A percentile compares a stretch with the other conserved stretches of the same genome.
phyloP scores from a whole-genome alignment of 805 yeast species.

The Ogataea trehaloabstinens region DNA sequence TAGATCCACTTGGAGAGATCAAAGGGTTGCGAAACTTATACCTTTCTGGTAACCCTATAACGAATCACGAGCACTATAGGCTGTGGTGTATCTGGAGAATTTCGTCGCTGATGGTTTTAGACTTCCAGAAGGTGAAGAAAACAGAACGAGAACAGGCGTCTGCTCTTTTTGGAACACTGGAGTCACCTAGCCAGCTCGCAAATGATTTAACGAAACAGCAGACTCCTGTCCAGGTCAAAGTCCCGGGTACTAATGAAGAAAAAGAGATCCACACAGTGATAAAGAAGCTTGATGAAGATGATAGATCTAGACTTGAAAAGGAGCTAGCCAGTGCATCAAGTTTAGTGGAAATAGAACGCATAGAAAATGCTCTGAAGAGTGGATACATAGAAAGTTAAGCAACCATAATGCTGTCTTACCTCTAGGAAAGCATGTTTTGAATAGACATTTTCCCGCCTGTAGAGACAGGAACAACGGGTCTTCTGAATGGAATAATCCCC shows the following conservation, averaged over 20 bases:
- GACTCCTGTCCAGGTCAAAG: slow-evolving; percentile 5
- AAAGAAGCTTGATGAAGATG: slow-evolving; percentile 52
- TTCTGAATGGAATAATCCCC: slow-evolving; percentile 11
- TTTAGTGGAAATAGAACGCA: slow-evolving; percentile 69
- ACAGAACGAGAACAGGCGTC: slow-evolving; percentile 48
- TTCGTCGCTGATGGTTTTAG: slow-evolving; percentile 65
- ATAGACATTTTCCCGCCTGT: slow-evolving; percentile 16
- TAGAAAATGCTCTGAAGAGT: slow-evolving; percentile 53
- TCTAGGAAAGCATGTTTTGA: slow-evolving; percentile 20
- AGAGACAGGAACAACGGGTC: not conserved
- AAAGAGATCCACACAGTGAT: slow-evolving; percentile 25
- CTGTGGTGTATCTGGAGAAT: slow-evolving; percentile 55
- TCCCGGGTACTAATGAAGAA: slow-evolving; percentile 8
- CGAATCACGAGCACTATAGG: slow-evolving; percentile 53
- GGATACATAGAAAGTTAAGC: slow-evolving; percentile 27
- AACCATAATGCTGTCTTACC: not conserved
- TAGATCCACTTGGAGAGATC: slow-evolving; percentile 37
- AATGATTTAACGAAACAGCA: slow-evolving; percentile 19
- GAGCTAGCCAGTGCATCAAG: slow-evolving; percentile 62
- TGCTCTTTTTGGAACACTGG: slow-evolving; percentile 39
- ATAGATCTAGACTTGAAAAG: slow-evolving; percentile 46
- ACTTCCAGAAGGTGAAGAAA: slow-evolving; percentile 60
- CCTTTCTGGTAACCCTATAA: slow-evolving; percentile 59
- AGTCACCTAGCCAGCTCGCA: slow-evolving; percentile 33
- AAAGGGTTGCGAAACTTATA: slow-evolving; percentile 45